Evolutionary conservation across 306 rosid genomes (phyloP).

Genomic region (Vachellia pachyceras): DNA sequence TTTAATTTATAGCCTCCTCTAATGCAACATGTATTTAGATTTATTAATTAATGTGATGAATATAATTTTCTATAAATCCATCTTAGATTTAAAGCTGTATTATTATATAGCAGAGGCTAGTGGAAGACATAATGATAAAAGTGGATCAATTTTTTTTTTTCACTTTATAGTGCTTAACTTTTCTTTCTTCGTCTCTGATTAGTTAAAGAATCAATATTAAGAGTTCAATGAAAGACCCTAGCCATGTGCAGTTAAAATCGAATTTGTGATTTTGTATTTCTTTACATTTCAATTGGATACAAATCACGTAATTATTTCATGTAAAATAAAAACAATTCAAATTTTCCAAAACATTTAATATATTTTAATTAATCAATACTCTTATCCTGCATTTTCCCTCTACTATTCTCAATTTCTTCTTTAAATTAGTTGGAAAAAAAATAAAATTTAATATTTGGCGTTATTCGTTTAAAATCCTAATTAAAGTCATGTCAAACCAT

Average conservation of each 20-base stretch:
- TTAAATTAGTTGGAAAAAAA: background rate
- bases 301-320: background rate
- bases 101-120: background rate
- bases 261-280: background rate
- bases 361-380: background rate
- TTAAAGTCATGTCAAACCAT: background rate
- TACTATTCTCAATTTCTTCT: background rate
- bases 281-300: background rate
- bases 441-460: background rate
- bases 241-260: background rate
- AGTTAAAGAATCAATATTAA: background rate
- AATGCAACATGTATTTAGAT: background rate
- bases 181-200: background rate
- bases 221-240: background rate
- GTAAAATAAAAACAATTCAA: too few relatives aligned
- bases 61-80: background rate
- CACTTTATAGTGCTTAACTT: background rate
- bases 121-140: constrained; percentile 18
- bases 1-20: background rate
- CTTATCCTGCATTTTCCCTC: background rate
- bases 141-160: background rate
- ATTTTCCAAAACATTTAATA: too few relatives aligned
- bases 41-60: background rate
- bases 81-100: background rate
- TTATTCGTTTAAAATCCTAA: background rate